phyloP scores from a whole-genome alignment of 2,329 filamentous ascomycete genomes.

The Dothideomycetidae sp. region DNA sequence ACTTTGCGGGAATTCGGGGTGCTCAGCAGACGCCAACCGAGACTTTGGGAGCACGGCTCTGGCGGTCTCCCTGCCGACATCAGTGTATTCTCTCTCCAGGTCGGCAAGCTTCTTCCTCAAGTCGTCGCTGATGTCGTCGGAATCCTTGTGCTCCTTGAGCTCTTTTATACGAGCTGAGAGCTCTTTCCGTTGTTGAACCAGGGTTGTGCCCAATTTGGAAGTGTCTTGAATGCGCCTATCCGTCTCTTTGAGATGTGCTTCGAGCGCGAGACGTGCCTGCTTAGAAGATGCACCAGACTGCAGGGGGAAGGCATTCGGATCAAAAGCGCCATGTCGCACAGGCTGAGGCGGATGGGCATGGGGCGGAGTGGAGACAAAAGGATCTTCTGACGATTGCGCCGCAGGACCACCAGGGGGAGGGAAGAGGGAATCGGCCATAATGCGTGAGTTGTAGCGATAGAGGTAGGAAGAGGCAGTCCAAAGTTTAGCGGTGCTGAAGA shows the following conservation, averaged over 20 bases:
- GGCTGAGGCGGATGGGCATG: slow-evolving; percentile 25
- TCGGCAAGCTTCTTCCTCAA: slow-evolving; percentile 70
- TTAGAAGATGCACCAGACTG: slow-evolving; percentile 63
- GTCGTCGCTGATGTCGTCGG: slow-evolving; percentile 64
- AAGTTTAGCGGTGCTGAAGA: too few species aligned
- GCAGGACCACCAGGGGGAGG: background rate
- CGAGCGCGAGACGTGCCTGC: slow-evolving; percentile 75
- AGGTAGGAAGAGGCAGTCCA: too few species aligned
- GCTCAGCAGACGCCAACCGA: slow-evolving; percentile 37
- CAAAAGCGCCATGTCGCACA: slow-evolving; percentile 71
- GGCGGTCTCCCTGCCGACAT: slow-evolving; percentile 78
- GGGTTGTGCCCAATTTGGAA: slow-evolving; percentile 71
- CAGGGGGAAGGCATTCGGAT: slow-evolving; percentile 57
- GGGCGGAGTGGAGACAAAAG: slow-evolving; percentile 27
- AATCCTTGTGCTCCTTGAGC: slow-evolving; percentile 61
- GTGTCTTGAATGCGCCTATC: slow-evolving; percentile 84
- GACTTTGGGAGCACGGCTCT: slow-evolving; percentile 75
- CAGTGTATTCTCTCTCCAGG: slow-evolving; percentile 89
- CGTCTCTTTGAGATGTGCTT: slow-evolving; percentile 85
- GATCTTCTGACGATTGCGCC: slow-evolving; percentile 22
- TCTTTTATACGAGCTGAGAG: slow-evolving; percentile 70
- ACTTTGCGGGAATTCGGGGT: slow-evolving; percentile 8
- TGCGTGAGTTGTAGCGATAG: background rate
- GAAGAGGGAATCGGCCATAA: slow-evolving; percentile 1
- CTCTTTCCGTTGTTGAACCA: slow-evolving; percentile 76